Evolutionary conservation across 1,284 basidiomycete species (phyloP).

Genomic region (Cutaneotrichosporon sp.): DNA sequence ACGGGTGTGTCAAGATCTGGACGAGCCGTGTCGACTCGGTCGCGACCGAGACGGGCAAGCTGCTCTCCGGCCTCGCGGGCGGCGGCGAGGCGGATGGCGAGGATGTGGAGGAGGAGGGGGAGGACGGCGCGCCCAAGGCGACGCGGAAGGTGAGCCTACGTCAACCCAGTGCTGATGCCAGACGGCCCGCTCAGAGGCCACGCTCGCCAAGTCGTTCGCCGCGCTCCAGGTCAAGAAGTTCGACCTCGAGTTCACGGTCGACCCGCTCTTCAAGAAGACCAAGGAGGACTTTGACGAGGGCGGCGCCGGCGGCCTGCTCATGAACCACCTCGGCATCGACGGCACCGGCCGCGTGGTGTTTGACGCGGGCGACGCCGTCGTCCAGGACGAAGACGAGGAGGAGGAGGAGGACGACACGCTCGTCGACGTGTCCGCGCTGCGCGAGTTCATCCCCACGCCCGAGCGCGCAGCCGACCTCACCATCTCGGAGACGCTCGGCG

Average conservation of each 20-base stretch:
- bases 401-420: slow-evolving; percentile 56
- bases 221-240: slow-evolving; percentile 89
- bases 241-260: slow-evolving; percentile 92
- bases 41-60: slow-evolving; percentile 93
- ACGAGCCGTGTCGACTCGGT: slow-evolving; percentile 97
- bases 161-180: slow-evolving; percentile 45
- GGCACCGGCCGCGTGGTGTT: slow-evolving; percentile 88
- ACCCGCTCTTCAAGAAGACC: slow-evolving; percentile 97
- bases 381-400: slow-evolving; percentile 70
- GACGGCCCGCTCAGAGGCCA: slow-evolving; percentile 69
- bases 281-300: slow-evolving; percentile 99
- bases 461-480: slow-evolving; percentile 64
- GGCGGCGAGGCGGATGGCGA: slow-evolving; percentile 44
- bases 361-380: slow-evolving; percentile 87
- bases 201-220: slow-evolving; percentile 77
- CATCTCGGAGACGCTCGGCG: slow-evolving; percentile 75
- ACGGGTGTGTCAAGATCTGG: slow-evolving; percentile 99
- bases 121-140: slow-evolving; percentile 32
- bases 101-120: slow-evolving; percentile 59
- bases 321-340: slow-evolving; percentile 89
- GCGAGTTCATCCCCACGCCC: slow-evolving; percentile 72
- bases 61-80: slow-evolving; percentile 84
- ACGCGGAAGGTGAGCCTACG: slow-evolving; percentile 40
- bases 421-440: slow-evolving; percentile 62
- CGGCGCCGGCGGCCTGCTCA: slow-evolving; percentile 87